Evolutionary conservation across 1,284 basidiomycete species (phyloP).

Genomic region (Phellinidium pouzarii): DNA sequence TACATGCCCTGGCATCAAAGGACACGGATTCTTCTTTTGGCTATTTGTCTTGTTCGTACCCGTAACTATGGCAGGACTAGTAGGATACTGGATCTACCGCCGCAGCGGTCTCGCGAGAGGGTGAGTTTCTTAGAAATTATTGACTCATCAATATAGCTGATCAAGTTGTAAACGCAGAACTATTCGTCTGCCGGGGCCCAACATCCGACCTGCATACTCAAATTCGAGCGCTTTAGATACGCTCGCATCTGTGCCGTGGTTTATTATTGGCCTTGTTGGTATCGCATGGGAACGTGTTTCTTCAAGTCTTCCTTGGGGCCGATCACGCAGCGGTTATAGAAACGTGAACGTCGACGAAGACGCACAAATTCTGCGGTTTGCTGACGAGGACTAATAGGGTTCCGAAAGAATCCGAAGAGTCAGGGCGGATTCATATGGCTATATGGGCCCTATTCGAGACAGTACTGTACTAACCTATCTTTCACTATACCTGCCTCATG

Average conservation of each 20-base stretch:
- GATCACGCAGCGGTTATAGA: slow-evolving; percentile 65
- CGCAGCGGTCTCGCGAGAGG: slow-evolving; percentile 64
- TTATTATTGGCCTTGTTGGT: slow-evolving; percentile 69
- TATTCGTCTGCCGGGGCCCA: slow-evolving; percentile 69
- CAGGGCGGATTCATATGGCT: neutral
- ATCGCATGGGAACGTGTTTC: slow-evolving; percentile 65
- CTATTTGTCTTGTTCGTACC: slow-evolving; percentile 67
- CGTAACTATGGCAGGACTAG: slow-evolving; percentile 63
- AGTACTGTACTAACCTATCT: neutral
- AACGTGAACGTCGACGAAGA: slow-evolving; percentile 83
- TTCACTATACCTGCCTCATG: neutral
- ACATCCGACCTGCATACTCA: slow-evolving; percentile 35
- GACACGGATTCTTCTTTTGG: slow-evolving; percentile 80
- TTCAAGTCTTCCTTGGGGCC: slow-evolving; percentile 38
- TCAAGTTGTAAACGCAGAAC: slow-evolving; percentile 39
- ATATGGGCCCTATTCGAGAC: neutral
- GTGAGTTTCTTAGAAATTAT: slow-evolving; percentile 39
- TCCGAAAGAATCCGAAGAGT: neutral
- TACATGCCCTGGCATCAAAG: slow-evolving; percentile 70
- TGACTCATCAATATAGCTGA: slow-evolving; percentile 7
- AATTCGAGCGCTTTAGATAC: slow-evolving; percentile 56
- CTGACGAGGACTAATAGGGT: slow-evolving; percentile 58
- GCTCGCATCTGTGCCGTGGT: slow-evolving; percentile 82
- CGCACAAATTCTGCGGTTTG: slow-evolving; percentile 75
- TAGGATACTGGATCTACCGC: slow-evolving; percentile 76